Evolutionary conservation across 1,139 yeast genomes (phyloP), one percentile per base, ranked within the genome.

Genomic region (Sugiyamaella novakii): DNA sequence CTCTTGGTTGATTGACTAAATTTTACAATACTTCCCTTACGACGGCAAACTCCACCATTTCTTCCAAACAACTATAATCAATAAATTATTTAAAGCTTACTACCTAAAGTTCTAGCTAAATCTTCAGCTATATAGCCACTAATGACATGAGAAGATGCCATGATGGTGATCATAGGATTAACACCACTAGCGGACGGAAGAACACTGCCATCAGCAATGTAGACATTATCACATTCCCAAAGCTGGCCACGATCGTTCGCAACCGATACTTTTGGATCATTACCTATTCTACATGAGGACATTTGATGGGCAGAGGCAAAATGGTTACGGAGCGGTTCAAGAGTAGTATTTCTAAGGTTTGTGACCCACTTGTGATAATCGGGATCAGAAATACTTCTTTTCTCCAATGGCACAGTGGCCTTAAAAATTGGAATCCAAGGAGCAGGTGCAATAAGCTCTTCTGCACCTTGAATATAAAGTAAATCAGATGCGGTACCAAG

Each of bases 291-390:
- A 60, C 84, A 79, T 1, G 77, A 61, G 46, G 79, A 72, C 84
- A 80, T 80, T 62, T 80, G 84, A 63, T 80, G 84, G 5, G 84
- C 85, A 2, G 78, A 69, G 1, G 83, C 84, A 51, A 70, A 67
- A 2, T 68, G 54, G 3, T 71, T 59, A 2, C 72, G 72, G 47
- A 63, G 72, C 2, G 58, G 43, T 18, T 63, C 65, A 43, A 74
- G 60, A 6, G 67, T 67, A 5, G 61, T 57, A 10, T 61, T 63
- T 19, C 67, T 66, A 5, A 68, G 68, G 17, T 54, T 54, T n/a
- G 59, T 55, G 50, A 74, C 65, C 83, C 83, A 80, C 22, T 60
- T 63, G 29, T 67, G 75, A 58, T 71, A 80, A 48, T 77, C 82
- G 2, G 59, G 46, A 55, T 80, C 84, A 11, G 61, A 59, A 38